Conservation (phyloP, 371 early-diverging fungal genomes). For the Coemansia sp. region DNA sequence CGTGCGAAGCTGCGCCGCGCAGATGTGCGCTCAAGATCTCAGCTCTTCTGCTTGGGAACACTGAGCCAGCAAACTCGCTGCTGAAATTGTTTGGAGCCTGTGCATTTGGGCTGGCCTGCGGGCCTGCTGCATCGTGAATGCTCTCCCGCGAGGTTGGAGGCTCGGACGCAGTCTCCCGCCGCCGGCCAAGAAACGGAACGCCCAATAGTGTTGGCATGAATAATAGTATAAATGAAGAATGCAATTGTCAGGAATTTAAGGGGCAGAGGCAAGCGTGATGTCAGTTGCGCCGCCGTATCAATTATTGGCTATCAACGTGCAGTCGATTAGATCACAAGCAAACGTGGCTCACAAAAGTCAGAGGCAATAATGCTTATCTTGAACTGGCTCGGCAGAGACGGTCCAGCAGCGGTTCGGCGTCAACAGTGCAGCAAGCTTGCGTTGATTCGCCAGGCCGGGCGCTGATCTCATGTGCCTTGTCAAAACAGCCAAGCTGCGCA, state of each 20-base stretch:
- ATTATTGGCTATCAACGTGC: neutral
- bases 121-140: neutral
- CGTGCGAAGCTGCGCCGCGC: neutral
- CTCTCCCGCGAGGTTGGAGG: neutral
- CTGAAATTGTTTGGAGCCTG: neutral
- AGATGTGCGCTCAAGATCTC: neutral
- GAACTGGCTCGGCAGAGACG: slow-evolving; percentile 1
- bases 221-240: neutral
- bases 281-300: neutral
- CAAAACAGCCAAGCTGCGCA: neutral
- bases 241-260: neutral
- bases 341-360: neutral
- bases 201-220: slow-evolving; percentile 37
- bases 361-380: neutral
- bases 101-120: neutral
- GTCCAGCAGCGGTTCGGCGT: slow-evolving; percentile 12
- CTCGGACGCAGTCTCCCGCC: slow-evolving; percentile 30
- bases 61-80: slow-evolving; percentile 1
- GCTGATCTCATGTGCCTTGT: slow-evolving; percentile 5
- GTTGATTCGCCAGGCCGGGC: slow-evolving; percentile 1
- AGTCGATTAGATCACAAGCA: neutral
- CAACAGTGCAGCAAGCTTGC: neutral
- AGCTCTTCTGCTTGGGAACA: neutral
- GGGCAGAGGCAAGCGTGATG: neutral
- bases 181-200: slow-evolving; percentile 39